These are phyloP conservation scores for Stereocaulon alpinum DNA, from an alignment of 495 filamentous ascomycete genomes.

Conservation along the genomic window DNA sequence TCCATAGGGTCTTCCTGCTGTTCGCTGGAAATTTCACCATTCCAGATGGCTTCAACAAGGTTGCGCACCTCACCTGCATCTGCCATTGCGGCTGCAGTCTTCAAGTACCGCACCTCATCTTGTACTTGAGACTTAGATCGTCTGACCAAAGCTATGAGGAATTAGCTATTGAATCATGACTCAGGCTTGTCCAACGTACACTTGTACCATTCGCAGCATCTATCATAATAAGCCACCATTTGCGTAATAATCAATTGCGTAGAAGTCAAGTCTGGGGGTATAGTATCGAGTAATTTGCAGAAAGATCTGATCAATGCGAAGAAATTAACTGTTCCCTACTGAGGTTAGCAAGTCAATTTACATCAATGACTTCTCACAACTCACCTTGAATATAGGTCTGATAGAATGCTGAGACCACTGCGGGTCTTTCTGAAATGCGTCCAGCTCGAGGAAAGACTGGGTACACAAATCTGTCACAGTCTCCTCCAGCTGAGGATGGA, in stretches of 20 bases:
- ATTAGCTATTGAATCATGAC: neutral
- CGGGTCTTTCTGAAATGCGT: conserved; percentile 81
- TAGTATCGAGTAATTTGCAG: conserved; percentile 86
- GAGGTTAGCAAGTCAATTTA: conserved; percentile 2
- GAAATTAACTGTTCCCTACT: conserved; percentile 73
- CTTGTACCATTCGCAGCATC: conserved; percentile 86
- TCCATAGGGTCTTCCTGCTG: conserved; percentile 32
- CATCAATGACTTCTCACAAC: neutral
- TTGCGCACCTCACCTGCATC: conserved; percentile 58
- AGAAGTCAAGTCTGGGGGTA: conserved; percentile 95
- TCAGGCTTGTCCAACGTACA: conserved; percentile 28
- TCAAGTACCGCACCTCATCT: conserved; percentile 40
- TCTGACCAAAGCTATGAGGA: conserved; percentile 16
- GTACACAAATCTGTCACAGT: conserved; percentile 83
- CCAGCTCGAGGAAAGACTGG: conserved; percentile 66
- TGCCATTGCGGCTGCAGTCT: conserved; percentile 63
- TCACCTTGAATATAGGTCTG: conserved; percentile 73
- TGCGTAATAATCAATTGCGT: conserved; percentile 81
- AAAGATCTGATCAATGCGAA: conserved; percentile 79
- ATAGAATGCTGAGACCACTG: conserved; percentile 68
- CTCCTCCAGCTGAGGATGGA: conserved; percentile 92
- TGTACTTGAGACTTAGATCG: conserved; percentile 26
- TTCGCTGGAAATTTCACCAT: conserved; percentile 18
- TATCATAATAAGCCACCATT: conserved; percentile 81
- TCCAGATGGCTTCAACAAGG: conserved; percentile 53